Evolutionary conservation across 768 basidiomycete genomes (phyloP).

Genomic region (Lactifluus hygrophoroides): DNA sequence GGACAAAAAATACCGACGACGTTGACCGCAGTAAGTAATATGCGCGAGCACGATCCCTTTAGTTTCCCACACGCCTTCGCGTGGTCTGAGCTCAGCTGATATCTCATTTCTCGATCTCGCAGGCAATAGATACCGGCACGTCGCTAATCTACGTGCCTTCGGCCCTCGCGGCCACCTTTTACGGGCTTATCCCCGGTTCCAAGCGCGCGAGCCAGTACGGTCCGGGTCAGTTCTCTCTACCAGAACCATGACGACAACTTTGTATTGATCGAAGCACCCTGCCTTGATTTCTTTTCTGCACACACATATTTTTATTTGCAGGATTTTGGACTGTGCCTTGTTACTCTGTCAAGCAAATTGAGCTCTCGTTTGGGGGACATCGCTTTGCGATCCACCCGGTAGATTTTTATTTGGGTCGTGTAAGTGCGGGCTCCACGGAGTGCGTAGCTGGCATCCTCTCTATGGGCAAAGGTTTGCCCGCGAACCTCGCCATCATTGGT

Average conservation of each 20-base stretch:
- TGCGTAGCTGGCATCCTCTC: conserved; percentile 52
- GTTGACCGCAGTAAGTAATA: conserved; percentile 32
- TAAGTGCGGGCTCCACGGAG: conserved; percentile 32
- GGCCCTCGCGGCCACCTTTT: conserved; percentile 37
- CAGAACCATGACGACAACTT: not conserved
- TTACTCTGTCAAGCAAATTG: conserved; percentile 27
- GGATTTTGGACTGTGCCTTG: conserved; percentile 55
- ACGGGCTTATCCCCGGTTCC: conserved; percentile 44
- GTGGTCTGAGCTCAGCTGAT: not conserved
- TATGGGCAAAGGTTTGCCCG: conserved; percentile 37
- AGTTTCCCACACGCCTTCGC: not conserved
- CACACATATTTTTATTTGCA: conserved; percentile 5
- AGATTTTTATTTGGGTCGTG: conserved; percentile 51
- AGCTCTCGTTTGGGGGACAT: conserved; percentile 38
- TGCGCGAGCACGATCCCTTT: too few relatives aligned
- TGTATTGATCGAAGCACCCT: too few relatives aligned
- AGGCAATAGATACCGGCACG: conserved; percentile 66
- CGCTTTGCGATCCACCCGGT: conserved; percentile 34
- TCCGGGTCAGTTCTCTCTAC: conserved; percentile 26
- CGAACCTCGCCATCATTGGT: conserved; percentile 51
- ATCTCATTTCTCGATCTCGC: not conserved
- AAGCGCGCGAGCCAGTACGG: conserved; percentile 36
- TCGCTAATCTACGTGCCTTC: conserved; percentile 53
- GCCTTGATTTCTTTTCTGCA: not conserved
- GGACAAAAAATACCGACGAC: conserved; percentile 17